Conservation (phyloP, 768 basidiomycete species). For the Austroboletus festivus region DNA sequence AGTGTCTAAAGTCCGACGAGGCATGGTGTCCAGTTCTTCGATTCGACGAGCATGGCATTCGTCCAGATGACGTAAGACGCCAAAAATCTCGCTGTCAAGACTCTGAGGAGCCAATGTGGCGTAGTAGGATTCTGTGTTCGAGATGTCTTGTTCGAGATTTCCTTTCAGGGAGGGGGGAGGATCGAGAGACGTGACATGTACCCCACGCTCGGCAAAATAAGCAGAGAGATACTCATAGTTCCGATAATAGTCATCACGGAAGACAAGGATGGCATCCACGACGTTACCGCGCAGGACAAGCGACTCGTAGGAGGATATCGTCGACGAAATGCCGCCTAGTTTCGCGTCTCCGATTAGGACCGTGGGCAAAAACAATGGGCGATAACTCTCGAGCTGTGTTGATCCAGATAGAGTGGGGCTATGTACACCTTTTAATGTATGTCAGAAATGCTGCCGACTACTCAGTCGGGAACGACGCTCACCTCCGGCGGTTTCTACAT, state of each 20-base stretch:
- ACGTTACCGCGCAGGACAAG: slow-evolving; percentile 87
- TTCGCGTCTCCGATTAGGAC: slow-evolving; percentile 84
- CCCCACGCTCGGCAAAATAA: slow-evolving; percentile 75
- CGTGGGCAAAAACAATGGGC: slow-evolving; percentile 84
- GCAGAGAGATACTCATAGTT: slow-evolving; percentile 79
- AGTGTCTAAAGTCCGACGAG: slow-evolving; percentile 66
- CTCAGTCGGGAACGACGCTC: slow-evolving; percentile 32
- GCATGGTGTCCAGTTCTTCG: slow-evolving; percentile 74
- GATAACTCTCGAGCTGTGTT: slow-evolving; percentile 81
- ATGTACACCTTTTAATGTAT: slow-evolving; percentile 68
- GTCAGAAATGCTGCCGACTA: slow-evolving; percentile 3
- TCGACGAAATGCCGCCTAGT: slow-evolving; percentile 92
- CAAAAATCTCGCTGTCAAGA: slow-evolving; percentile 38
- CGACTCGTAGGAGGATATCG: slow-evolving; percentile 91
- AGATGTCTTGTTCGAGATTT: slow-evolving; percentile 44
- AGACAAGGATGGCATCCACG: slow-evolving; percentile 79
- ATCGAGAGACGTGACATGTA: slow-evolving; percentile 51
- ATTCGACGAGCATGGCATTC: slow-evolving; percentile 61
- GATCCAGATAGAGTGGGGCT: slow-evolving; percentile 82
- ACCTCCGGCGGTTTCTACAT: slow-evolving; percentile 96
- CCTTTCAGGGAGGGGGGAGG: slow-evolving; percentile 54
- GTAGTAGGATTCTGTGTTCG: slow-evolving; percentile 72
- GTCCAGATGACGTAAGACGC: slow-evolving; percentile 59
- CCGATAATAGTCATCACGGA: slow-evolving; percentile 82
- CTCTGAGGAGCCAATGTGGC: slow-evolving; percentile 39